Percentiles rank a stretch among this genome's conserved stretches.
phyloP scores from a whole-genome alignment of 129 eudicot genomes.

The Chrysanthemum lavandulifolium region DNA sequence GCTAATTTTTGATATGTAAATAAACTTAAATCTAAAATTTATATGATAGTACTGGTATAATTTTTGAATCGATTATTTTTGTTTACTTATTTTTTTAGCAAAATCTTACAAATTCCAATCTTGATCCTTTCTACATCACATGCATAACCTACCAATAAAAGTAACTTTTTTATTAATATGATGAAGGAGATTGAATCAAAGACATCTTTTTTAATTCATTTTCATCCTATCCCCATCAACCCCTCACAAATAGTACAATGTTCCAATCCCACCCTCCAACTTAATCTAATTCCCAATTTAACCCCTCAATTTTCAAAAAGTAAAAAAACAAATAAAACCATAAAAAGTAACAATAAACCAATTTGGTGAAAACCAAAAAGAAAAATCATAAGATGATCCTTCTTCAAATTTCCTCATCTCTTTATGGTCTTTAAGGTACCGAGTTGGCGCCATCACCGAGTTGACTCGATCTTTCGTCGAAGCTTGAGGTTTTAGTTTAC shows the following conservation, averaged over 20 bases:
- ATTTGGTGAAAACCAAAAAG: constrained; percentile 25
- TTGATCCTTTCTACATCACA: constrained; percentile 33
- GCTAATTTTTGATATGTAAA: no score
- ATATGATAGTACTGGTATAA: not conserved
- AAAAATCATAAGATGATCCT: constrained; percentile 22
- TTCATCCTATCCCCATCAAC: constrained; percentile 18
- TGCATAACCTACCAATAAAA: constrained; percentile 30
- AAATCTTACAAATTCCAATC: constrained; percentile 30
- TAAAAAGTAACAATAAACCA: constrained; percentile 11
- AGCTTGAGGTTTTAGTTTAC: constrained; percentile 13
- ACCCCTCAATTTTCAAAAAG: constrained; percentile 23
- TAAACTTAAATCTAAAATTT: no score
- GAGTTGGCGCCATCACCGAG: constrained; percentile 29
- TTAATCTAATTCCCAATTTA: constrained; percentile 26
- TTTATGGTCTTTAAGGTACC: constrained; percentile 13
- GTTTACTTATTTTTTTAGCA: not conserved
- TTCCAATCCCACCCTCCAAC: constrained; percentile 27
- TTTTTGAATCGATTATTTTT: not conserved
- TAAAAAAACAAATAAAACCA: constrained; percentile 14
- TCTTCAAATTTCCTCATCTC: constrained; percentile 24
- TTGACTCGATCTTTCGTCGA: constrained; percentile 17
- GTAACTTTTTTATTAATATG: constrained; percentile 23
- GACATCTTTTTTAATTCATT: constrained; percentile 17
- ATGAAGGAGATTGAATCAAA: constrained; percentile 30
- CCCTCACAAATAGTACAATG: constrained; percentile 21